Percentiles rank a stretch among this genome's conserved stretches.
These are phyloP conservation scores for Pythium oligandrum DNA, from an alignment of 352 stramenopile genomes.

Conservation along the genomic window DNA sequence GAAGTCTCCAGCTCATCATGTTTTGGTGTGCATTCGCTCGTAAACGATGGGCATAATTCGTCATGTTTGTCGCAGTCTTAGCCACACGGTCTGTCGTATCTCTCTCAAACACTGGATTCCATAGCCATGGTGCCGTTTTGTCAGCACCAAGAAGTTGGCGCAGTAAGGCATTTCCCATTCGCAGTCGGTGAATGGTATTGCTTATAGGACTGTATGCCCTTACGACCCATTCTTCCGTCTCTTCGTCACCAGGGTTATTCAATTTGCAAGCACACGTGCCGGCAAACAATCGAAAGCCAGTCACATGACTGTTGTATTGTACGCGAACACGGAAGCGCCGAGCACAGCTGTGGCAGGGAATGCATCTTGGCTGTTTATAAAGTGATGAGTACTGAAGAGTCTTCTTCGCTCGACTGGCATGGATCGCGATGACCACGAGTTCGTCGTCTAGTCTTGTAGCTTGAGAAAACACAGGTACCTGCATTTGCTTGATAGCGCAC, in stretches of 20 bases:
- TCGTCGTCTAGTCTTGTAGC: conserved; percentile 55
- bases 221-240: conserved; percentile 32
- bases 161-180: conserved; percentile 39
- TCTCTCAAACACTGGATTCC: conserved; percentile 6
- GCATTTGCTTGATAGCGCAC: conserved; percentile 25
- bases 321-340: conserved; percentile 36
- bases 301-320: conserved; percentile 18
- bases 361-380: conserved; percentile 5
- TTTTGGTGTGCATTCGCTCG: conserved; percentile 2
- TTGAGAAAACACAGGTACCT: conserved; percentile 33
- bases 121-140: neutral
- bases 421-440: conserved; percentile 48
- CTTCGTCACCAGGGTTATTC: conserved; percentile 11
- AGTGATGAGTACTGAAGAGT: too few relatives aligned
- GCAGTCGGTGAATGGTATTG: conserved; percentile 47
- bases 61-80: conserved; percentile 4
- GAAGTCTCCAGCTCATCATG: conserved; percentile 10
- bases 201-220: conserved; percentile 58
- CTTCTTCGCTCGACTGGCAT: conserved; percentile 24
- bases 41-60: conserved; percentile 10
- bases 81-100: neutral
- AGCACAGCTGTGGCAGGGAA: conserved; percentile 48
- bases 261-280: conserved; percentile 45
- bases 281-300: conserved; percentile 25
- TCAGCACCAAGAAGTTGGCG: conserved; percentile 22